Evolutionary conservation across 2,329 filamentous ascomycete genomes (phyloP), one percentile per base, ranked within the genome.

Genomic region (Sporothrix humicola): DNA sequence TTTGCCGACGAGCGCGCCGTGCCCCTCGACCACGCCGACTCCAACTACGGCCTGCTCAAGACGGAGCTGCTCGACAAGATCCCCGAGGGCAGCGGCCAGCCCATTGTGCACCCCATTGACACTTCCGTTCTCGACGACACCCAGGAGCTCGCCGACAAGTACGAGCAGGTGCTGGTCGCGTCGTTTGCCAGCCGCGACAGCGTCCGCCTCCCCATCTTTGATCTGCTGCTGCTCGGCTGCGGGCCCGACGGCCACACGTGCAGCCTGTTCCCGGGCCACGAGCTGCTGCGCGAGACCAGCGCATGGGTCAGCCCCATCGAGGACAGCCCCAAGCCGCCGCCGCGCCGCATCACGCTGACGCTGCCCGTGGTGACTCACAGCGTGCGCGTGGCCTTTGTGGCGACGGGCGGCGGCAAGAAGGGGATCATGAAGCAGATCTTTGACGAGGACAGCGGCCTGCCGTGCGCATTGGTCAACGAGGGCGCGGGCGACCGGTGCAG

Each of bases 1-100:
- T 98, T 98, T 83, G 95, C 95, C 80, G 96, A 99, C 81, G 96
- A 99, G 87, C 93, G 96, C 80, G 93, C 93, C 78, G 96, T 98
- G 71, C 93, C 96, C 26, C 91, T 98, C 78, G 91, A 96, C 82
- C 92, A 98, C 84, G 88, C 90, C 77, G 95, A 99, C 85, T 97
- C 94, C 85, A 99, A 98, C 85, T 97, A 98, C 84, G 90, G 86
- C 75, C 89, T 98, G 61, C 85, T 98, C 78, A 96, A 97, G 85
- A 85, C 90, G 66, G 94, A 98, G 84, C 87, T 98, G 69, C 87
- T 99, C 76, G 91, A 95, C 84, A 95, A 97, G 85, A 92, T 98
- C 76, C 94, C 95, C 58, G 83, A 86, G 63, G 87, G 87, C 72
- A 80, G 89, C 76, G 88, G 89, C 76, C 83, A 86, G 79, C 95